phyloP scores from a whole-genome alignment of 148 eudicot species.

The Rhododendron ferrugineum region DNA sequence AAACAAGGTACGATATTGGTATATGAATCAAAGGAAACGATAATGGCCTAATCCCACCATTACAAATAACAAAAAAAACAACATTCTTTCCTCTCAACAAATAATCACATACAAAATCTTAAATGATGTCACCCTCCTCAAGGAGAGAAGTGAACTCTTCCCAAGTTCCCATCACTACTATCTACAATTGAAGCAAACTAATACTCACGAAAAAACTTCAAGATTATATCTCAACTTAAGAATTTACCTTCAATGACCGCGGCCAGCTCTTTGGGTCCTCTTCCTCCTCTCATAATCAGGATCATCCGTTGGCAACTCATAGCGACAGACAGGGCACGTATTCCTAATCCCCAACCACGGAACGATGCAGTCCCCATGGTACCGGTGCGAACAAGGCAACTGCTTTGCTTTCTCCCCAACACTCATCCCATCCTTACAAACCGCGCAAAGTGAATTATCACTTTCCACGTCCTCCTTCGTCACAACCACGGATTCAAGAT shows the following conservation, averaged over 20 bases:
- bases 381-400: constrained; percentile 62
- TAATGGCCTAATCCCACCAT: neutral
- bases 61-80: neutral
- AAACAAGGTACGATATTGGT: neutral
- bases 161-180: neutral
- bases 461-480: constrained; percentile 14
- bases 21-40: neutral
- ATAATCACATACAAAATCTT: constrained; percentile 3
- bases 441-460: constrained; percentile 48
- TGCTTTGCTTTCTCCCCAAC: constrained; percentile 44
- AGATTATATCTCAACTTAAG: constrained; percentile 12
- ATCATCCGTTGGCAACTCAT: constrained; percentile 69
- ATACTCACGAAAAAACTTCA: neutral
- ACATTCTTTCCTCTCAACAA: neutral
- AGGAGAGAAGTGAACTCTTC: constrained; percentile 1
- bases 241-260: constrained; percentile 9
- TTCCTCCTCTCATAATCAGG: constrained; percentile 54
- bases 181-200: constrained; percentile 5
- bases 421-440: constrained; percentile 58
- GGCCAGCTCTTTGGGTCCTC: constrained; percentile 34
- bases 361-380: constrained; percentile 63
- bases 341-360: constrained; percentile 74
- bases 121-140: neutral
- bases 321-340: constrained; percentile 71
- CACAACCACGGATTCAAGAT: constrained; percentile 27